Evolutionary conservation across 2,329 filamentous ascomycete species (phyloP).

Genomic region (Aquanectria penicillioides): DNA sequence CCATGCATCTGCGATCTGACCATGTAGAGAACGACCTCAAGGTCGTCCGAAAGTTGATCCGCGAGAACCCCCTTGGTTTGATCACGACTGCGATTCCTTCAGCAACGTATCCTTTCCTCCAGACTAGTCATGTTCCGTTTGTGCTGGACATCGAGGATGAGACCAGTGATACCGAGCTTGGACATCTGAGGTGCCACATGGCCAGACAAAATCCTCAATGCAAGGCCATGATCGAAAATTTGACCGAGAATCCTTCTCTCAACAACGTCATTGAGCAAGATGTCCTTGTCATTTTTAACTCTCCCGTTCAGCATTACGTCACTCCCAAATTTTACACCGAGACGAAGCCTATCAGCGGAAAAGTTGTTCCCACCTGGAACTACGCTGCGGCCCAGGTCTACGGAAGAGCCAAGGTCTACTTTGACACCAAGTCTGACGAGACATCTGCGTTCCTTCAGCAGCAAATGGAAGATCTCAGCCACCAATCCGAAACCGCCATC

Average conservation of each 20-base stretch:
- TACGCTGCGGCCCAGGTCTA: slow-evolving; percentile 74
- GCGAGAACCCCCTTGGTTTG: slow-evolving; percentile 68
- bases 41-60: slow-evolving; percentile 65
- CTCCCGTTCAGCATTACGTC: slow-evolving; percentile 68
- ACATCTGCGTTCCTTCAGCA: slow-evolving; percentile 56
- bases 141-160: slow-evolving; percentile 62
- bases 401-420: slow-evolving; percentile 64
- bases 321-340: slow-evolving; percentile 75
- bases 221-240: slow-evolving; percentile 66
- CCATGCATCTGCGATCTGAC: slow-evolving; percentile 66
- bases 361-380: slow-evolving; percentile 78
- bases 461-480: slow-evolving; percentile 64
- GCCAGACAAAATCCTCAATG: slow-evolving; percentile 71
- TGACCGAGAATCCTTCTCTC: slow-evolving; percentile 26
- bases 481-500: slow-evolving; percentile 60
- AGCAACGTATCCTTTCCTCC: slow-evolving; percentile 58
- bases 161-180: slow-evolving; percentile 50
- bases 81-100: slow-evolving; percentile 70
- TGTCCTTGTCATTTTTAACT: slow-evolving; percentile 71
- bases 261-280: slow-evolving; percentile 57
- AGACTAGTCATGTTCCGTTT: slow-evolving; percentile 70
- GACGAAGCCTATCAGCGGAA: slow-evolving; percentile 71
- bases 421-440: slow-evolving; percentile 56
- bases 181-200: slow-evolving; percentile 67
- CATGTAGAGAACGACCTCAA: slow-evolving; percentile 63